Percentiles rank a stretch among this genome's conserved stretches.
Evolutionary conservation across 805 yeast genomes (phyloP).

Genomic region (Deakozyma indianensis): DNA sequence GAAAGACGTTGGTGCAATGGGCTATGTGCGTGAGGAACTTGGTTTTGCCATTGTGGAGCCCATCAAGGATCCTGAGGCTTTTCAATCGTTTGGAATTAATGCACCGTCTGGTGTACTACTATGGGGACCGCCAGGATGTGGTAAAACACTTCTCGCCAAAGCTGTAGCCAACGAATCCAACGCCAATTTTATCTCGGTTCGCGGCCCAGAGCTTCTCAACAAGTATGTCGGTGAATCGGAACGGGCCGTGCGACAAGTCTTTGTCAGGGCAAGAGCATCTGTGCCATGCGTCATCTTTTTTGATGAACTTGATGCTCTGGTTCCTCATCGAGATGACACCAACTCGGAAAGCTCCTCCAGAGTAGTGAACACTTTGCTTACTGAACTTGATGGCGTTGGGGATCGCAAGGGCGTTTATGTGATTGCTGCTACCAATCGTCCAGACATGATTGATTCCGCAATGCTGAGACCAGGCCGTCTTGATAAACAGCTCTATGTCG

Average conservation of each 20-base stretch:
- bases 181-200: slow-evolving; percentile 88
- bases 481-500: slow-evolving; percentile 85
- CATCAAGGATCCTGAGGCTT: slow-evolving; percentile 80
- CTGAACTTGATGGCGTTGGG: slow-evolving; percentile 89
- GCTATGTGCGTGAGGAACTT: slow-evolving; percentile 67
- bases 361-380: slow-evolving; percentile 85
- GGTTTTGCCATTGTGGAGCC: slow-evolving; percentile 98
- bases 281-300: slow-evolving; percentile 90
- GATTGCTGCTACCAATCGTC: slow-evolving; percentile 92
- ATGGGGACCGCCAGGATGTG: slow-evolving; percentile 99
- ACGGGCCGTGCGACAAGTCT: slow-evolving; percentile 84
- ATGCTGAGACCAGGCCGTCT: slow-evolving; percentile 95
- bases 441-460: slow-evolving; percentile 97
- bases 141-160: slow-evolving; percentile 89
- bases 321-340: slow-evolving; percentile 83
- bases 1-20: slow-evolving; percentile 86
- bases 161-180: slow-evolving; percentile 97
- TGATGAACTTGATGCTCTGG: slow-evolving; percentile 92
- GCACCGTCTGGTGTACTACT: slow-evolving; percentile 94
- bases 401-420: slow-evolving; percentile 90
- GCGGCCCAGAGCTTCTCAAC: slow-evolving; percentile 90
- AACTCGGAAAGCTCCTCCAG: slow-evolving; percentile 82
- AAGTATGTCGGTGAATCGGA: slow-evolving; percentile 96
- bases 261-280: slow-evolving; percentile 81
- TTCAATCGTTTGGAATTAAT: slow-evolving; percentile 78